Conservation (phyloP, 371 early-diverging fungal genomes). For the Mucor racemosus region DNA sequence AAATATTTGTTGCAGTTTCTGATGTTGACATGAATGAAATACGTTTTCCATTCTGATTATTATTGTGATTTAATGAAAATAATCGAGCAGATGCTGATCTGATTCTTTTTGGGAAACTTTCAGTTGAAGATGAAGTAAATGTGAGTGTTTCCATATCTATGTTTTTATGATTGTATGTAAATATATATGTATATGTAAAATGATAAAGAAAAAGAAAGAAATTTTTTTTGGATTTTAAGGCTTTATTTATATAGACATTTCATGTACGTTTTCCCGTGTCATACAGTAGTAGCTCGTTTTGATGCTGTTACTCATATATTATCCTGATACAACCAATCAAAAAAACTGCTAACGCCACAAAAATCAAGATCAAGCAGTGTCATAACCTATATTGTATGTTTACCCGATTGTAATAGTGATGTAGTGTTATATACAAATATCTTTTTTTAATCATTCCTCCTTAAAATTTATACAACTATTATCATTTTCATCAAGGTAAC, state of each 20-base stretch:
- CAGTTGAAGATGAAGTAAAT: conserved; percentile 7
- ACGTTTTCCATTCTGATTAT: conserved; percentile 15
- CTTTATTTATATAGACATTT: conserved; percentile 1
- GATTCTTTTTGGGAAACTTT: conserved; percentile 26
- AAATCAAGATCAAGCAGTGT: not conserved
- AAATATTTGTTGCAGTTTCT: not conserved
- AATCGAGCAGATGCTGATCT: conserved; percentile 26
- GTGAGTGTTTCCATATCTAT: not conserved
- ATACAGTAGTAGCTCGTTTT: not conserved
- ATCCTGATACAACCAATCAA: not conserved
- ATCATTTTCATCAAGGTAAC: no score
- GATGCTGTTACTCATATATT: not conserved
- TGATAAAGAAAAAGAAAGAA: no score
- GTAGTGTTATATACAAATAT: not conserved
- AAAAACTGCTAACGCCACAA: not conserved
- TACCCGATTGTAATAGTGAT: not conserved
- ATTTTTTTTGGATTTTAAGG: no score
- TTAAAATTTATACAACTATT: not conserved
- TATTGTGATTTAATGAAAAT: conserved; percentile 17
- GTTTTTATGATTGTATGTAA: not conserved
- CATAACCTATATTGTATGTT: not conserved
- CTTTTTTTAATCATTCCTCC: not conserved
- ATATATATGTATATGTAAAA: not conserved
- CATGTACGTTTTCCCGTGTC: not conserved
- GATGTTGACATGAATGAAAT: conserved; percentile 3